Evolutionary conservation across 2,329 filamentous ascomycete species (phyloP).

Genomic region (Xylariaceae sp.): DNA sequence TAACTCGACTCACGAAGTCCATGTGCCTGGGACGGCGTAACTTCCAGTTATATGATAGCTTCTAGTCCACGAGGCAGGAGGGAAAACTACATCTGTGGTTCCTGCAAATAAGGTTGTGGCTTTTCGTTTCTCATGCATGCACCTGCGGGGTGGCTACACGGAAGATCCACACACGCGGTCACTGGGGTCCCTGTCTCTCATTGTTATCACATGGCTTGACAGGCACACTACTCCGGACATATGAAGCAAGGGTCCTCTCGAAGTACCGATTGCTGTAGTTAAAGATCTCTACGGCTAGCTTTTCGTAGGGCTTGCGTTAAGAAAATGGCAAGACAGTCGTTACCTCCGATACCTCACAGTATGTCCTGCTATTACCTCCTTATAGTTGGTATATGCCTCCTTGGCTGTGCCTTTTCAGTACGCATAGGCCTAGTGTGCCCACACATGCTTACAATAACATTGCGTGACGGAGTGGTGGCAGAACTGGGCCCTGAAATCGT

Average conservation of each 20-base stretch:
- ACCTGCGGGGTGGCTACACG: slow-evolving; percentile 12
- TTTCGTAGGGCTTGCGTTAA: background rate
- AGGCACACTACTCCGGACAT: background rate
- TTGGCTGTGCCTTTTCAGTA: background rate
- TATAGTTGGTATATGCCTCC: no score
- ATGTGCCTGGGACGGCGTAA: slow-evolving; percentile 5
- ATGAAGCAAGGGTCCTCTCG: slow-evolving; percentile 7
- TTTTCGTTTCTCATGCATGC: slow-evolving; percentile 4
- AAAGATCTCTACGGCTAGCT: background rate
- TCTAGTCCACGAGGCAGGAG: background rate
- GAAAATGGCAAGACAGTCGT: no score
- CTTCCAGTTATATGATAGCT: background rate
- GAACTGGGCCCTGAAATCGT: slow-evolving; percentile 7
- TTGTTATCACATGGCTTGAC: slow-evolving; percentile 9
- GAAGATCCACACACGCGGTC: slow-evolving; percentile 13
- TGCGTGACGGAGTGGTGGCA: slow-evolving; percentile 3
- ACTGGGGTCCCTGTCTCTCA: slow-evolving; percentile 7
- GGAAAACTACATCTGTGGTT: slow-evolving; percentile 3
- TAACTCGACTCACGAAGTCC: no score
- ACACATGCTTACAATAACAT: background rate
- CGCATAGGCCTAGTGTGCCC: background rate
- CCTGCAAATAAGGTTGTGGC: slow-evolving; percentile 8
- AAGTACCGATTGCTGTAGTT: background rate
- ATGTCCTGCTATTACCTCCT: no score
- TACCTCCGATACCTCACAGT: no score